phyloP scores from a whole-genome alignment of 2,329 filamentous ascomycete genomes.

The Colletotrichum lindemuthianum region DNA sequence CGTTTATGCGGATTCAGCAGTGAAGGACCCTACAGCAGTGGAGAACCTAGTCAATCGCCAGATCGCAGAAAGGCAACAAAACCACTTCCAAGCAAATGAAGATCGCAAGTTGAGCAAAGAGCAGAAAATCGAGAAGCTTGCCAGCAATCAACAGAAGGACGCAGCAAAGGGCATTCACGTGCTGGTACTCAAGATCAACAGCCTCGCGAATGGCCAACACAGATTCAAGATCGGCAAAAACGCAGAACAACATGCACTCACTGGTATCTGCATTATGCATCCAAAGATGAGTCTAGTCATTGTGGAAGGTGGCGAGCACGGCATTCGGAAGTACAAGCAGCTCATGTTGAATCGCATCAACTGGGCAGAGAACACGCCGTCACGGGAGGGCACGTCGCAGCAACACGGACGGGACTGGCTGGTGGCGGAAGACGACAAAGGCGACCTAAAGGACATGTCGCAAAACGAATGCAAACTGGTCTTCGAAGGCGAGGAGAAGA shows the following conservation, averaged over 20 bases:
- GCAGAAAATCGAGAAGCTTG: conserved; percentile 84
- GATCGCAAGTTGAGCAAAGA: conserved; percentile 90
- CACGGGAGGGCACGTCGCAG: conserved; percentile 69
- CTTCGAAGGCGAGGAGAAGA: conserved; percentile 91
- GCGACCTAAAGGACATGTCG: conserved; percentile 82
- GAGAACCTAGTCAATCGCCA: conserved; percentile 94
- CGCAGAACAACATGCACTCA: conserved; percentile 87
- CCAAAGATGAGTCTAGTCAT: conserved; percentile 89
- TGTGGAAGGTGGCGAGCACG: conserved; percentile 89
- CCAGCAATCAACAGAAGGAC: conserved; percentile 85
- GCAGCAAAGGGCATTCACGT: conserved; percentile 86
- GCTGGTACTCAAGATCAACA: conserved; percentile 89
- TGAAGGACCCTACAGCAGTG: conserved; percentile 97
- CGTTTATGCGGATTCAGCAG: conserved; percentile 68
- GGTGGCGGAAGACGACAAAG: conserved; percentile 79
- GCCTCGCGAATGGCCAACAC: conserved; percentile 90
- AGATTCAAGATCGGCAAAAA: conserved; percentile 94
- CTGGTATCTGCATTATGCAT: conserved; percentile 91
- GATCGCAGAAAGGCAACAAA: conserved; percentile 84
- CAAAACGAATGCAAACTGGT: conserved; percentile 84
- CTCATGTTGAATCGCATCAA: conserved; percentile 93
- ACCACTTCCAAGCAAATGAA: conserved; percentile 83
- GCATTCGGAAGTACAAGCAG: conserved; percentile 87
- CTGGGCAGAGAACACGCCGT: conserved; percentile 89
- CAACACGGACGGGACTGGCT: conserved; percentile 79